These are phyloP conservation scores for Xylaria sp. DNA, from an alignment of 2,329 filamentous ascomycete genomes.

Conservation along the genomic window DNA sequence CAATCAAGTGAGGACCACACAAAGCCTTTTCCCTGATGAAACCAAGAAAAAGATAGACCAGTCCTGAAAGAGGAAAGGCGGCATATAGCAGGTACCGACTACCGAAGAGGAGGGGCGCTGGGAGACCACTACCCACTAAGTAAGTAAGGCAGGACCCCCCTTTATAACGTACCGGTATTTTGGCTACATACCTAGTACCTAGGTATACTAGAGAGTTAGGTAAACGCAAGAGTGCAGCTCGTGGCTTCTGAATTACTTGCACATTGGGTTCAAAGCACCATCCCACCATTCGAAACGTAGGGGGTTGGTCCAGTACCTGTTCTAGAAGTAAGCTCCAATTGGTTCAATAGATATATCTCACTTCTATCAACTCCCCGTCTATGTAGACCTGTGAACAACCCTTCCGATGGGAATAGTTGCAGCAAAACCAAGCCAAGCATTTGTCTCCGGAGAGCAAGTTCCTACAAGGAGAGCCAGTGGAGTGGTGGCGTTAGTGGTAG, in stretches of 20 bases:
- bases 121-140: too few species aligned
- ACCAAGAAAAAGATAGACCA: conserved; percentile 10
- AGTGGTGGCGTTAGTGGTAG: background rate
- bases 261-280: conserved; percentile 1
- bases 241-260: conserved; percentile 10
- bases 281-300: conserved; percentile 1
- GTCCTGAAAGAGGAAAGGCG: conserved; percentile 23
- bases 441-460: too few species aligned
- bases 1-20: conserved; percentile 20
- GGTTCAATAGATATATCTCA: background rate
- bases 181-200: background rate
- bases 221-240: background rate
- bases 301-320: background rate
- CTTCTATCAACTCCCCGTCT: background rate
- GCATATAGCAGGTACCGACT: background rate
- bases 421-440: too few species aligned
- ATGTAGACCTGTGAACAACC: background rate
- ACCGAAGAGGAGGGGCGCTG: background rate
- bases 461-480: too few species aligned
- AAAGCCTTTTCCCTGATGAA: conserved; percentile 1
- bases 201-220: background rate
- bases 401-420: background rate
- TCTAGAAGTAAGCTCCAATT: background rate
- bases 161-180: too few species aligned
- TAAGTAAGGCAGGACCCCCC: too few species aligned